A percentile compares a stretch with the other conserved stretches of the same genome.
Evolutionary conservation across 768 basidiomycete species (phyloP).

Genomic region (Fibroporia radiculosa): DNA sequence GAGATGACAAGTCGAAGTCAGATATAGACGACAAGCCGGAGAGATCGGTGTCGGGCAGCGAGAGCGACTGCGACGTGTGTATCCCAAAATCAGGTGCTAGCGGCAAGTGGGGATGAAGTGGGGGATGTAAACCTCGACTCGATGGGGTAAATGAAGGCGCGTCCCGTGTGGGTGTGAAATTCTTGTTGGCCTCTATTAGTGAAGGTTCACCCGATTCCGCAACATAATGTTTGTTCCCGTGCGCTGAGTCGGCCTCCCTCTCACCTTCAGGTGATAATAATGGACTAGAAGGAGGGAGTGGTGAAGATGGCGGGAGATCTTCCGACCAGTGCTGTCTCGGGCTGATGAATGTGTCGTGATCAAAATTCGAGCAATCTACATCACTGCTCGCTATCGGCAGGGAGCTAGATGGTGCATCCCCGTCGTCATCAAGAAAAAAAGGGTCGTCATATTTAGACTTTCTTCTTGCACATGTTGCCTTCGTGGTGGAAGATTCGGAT

Average conservation of each 20-base stretch:
- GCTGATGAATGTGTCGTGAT: constrained; percentile 2
- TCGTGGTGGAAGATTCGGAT: neutral
- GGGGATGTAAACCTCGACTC: no score
- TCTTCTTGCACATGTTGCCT: neutral
- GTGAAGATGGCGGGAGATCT: constrained; percentile 24
- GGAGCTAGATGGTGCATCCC: constrained; percentile 34
- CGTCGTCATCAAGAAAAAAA: neutral
- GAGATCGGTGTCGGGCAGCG: neutral
- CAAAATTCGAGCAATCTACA: constrained; percentile 11
- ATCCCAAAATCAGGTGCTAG: no score
- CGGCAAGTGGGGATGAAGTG: no score
- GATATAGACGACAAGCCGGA: neutral
- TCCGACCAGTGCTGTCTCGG: constrained; percentile 14
- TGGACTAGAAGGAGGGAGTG: constrained; percentile 27
- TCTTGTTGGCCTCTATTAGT: no score
- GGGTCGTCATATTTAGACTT: neutral
- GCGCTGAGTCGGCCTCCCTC: constrained; percentile 2
- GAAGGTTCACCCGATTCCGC: no score
- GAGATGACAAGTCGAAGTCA: neutral
- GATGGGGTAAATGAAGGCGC: no score
- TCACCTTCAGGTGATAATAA: constrained; percentile 23
- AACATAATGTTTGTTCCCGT: no score
- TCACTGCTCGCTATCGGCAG: constrained; percentile 43
- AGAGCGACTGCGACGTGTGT: no score
- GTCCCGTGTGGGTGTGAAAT: no score